A percentile compares a stretch with the other conserved stretches of the same genome.
Conservation (phyloP, 371 early-diverging fungal genomes). For the Apophysomyces trapeziformis region DNA sequence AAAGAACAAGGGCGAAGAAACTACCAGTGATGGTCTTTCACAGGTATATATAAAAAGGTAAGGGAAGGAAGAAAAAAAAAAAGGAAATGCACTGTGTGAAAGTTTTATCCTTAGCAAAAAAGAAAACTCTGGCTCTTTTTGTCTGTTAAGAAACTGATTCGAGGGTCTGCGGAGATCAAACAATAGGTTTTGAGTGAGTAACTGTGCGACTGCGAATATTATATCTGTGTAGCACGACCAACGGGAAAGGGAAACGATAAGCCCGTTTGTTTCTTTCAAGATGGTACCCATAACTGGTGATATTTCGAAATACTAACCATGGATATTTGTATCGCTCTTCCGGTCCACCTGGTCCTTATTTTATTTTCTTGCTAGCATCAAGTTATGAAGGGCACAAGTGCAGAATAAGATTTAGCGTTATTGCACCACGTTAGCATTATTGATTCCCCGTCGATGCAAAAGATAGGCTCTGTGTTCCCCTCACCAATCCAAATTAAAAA, state of each 20-base stretch:
- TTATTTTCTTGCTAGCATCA: no score
- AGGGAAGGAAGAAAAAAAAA: not conserved
- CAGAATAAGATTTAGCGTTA: not conserved
- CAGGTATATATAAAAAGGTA: not conserved
- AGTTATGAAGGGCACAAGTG: no score
- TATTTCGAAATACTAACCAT: no score
- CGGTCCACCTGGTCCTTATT: no score
- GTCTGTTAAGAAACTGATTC: not conserved
- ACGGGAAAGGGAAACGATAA: not conserved
- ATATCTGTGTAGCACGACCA: not conserved
- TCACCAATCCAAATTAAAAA: not conserved
- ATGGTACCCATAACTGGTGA: no score
- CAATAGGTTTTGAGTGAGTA: not conserved
- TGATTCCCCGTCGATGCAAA: not conserved
- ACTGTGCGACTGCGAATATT: constrained; percentile 7
- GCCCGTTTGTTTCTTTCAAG: no score
- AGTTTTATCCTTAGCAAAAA: no score
- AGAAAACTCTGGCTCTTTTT: not conserved
- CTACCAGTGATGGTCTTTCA: no score
- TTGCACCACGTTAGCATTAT: not conserved
- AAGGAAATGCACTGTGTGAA: not conserved
- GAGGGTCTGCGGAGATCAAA: not conserved
- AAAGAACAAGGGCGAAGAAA: no score
- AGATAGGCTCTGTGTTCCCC: constrained; percentile 3
- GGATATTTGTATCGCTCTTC: no score